Evolutionary conservation across 768 basidiomycete genomes (phyloP).

Genomic region (Phlebiopsis flavidoalba): DNA sequence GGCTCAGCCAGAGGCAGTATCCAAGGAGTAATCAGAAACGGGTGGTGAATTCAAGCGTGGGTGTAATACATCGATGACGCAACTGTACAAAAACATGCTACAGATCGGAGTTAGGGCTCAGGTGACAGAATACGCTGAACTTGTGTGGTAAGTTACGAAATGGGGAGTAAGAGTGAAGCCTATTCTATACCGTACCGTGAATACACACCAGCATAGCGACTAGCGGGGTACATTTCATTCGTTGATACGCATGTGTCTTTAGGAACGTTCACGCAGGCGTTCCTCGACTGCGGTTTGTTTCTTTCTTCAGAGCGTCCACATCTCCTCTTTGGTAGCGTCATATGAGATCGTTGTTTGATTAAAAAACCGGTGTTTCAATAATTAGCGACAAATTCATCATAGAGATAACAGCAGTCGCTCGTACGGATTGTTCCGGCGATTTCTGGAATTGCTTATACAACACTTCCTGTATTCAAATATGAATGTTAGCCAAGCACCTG

Average conservation of each 20-base stretch:
- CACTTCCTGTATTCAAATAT: constrained; percentile 50
- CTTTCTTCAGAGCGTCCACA: constrained; percentile 64
- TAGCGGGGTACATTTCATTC: not conserved
- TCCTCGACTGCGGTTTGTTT: constrained; percentile 62
- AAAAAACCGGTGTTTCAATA: constrained; percentile 59
- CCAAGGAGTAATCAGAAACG: not conserved
- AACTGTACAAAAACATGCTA: constrained; percentile 1
- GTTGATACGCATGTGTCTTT: not conserved
- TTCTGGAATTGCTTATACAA: constrained; percentile 96
- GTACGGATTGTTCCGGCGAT: constrained; percentile 91
- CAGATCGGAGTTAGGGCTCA: not conserved
- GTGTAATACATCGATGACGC: not conserved
- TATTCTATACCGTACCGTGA: not conserved
- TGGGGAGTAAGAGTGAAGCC: not conserved
- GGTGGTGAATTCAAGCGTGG: not conserved
- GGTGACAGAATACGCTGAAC: not conserved
- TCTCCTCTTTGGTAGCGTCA: constrained; percentile 86
- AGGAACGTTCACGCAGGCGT: constrained; percentile 44
- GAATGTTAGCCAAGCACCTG: not conserved
- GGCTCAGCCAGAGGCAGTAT: not conserved
- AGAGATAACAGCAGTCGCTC: not conserved
- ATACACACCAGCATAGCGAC: not conserved
- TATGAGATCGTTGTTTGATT: constrained; percentile 78
- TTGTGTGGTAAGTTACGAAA: not conserved
- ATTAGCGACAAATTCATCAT: not conserved